A percentile compares a stretch with the other conserved stretches of the same genome.
Conservation (phyloP, 768 basidiomycete species). For the Leccinum arenicola region DNA sequence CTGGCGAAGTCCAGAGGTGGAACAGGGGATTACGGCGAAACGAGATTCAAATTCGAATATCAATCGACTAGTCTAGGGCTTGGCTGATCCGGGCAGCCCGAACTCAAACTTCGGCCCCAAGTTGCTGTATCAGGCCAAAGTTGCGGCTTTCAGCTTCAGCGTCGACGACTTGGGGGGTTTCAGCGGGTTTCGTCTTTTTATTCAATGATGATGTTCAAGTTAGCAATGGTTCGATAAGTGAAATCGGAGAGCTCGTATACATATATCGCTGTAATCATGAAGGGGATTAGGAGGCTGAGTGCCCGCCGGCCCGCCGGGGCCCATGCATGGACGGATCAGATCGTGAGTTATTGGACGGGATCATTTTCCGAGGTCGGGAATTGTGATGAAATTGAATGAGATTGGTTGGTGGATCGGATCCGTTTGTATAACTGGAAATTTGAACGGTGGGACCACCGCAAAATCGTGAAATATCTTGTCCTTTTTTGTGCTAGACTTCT, state of each 20-base stretch:
- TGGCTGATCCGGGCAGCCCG: not conserved
- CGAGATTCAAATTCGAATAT: not conserved
- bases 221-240: not conserved
- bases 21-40: not conserved
- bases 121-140: not conserved
- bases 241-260: not conserved
- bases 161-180: not conserved
- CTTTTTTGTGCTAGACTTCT: too few relatives aligned
- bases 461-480: not conserved
- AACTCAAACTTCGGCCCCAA: not conserved
- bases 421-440: not conserved
- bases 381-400: not conserved
- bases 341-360: not conserved
- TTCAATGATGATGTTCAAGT: too few relatives aligned
- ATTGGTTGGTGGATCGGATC: not conserved
- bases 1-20: not conserved
- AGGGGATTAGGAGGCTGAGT: not conserved
- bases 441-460: too few relatives aligned
- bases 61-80: not conserved
- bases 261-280: not conserved
- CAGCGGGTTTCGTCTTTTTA: not conserved
- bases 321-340: not conserved
- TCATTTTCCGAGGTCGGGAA: not conserved
- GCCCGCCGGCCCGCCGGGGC: too few relatives aligned
- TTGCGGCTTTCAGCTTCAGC: not conserved